Base-by-base conservation (phyloP, 2,329 filamentous ascomycete species). In the Cordyceps cateniannulata region DNA sequence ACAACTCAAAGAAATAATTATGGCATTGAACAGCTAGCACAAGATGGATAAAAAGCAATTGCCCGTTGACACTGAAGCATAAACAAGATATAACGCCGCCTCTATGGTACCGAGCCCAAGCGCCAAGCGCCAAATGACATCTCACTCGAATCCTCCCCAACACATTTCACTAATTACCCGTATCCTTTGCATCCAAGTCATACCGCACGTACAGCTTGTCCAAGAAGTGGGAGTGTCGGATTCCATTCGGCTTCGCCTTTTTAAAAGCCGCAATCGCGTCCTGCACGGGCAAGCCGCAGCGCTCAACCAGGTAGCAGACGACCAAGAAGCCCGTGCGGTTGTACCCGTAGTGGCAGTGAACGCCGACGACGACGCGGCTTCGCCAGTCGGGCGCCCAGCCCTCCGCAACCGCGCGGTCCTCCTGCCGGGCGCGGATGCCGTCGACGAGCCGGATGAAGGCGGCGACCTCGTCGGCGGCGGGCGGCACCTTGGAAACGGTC, bases 331-430 rank as follows among this genome's bases (percentile, higher is more conserved):
- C 93, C 0, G 93, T 97, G 24, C 93, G 84, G 71, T 98, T 97
- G 76, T 96, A 97, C 0, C 93, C 93, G 67, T 97, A 97, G 69
- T 98, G 93, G 69, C 93, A 98, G 71, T 98, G 93, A 0, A 96
- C 91, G 2, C 88, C 93, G 56, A 96, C 83, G 52, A 87, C 76
- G n/a, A 68, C 44, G 2, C 16, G 45, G 9, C 14, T 70, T 47
- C 69, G 62, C 8, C 67, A 67, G 0, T 77, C 75, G 1, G 76
- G 68, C 6, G 74, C 71, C 66, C 72, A 77, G 2, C 78, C 75
- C 22, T 75, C 77, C 61, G 72, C 75, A 3, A 40, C 56, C 8
- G 69, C 68, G 40, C 70, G 70, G 61, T 72, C 68, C 2, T 61
- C 49, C 62, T 87, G 84, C 49, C 82, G 79, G 29, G 76, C 76